A percentile compares a stretch with the other conserved stretches of the same genome.
Evolutionary conservation across 208 protist species (phyloP).

Genomic region (Crithidia acanthocephali): DNA sequence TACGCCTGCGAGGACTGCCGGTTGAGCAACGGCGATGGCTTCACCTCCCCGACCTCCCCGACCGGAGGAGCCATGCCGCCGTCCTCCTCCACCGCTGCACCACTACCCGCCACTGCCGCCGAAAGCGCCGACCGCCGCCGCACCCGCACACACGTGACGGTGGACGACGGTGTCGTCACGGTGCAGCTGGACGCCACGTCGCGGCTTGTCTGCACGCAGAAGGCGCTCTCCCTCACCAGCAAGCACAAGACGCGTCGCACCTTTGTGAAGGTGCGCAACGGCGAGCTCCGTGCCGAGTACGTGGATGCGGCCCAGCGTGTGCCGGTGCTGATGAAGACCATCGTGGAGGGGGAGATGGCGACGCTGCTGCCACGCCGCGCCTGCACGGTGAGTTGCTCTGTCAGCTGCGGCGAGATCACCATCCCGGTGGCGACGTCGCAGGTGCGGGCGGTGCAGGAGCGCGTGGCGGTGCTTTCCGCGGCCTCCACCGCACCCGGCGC

Average conservation of each 20-base stretch:
- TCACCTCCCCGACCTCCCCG: neutral
- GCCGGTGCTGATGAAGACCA: constrained; percentile 27
- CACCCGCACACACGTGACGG: constrained; percentile 21
- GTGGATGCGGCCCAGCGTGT: constrained; percentile 24
- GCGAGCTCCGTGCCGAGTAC: constrained; percentile 29
- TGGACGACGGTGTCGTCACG: constrained; percentile 23
- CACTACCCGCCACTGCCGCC: neutral
- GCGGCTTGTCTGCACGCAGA: constrained; percentile 18
- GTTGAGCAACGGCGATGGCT: constrained; percentile 7
- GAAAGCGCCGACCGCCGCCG: neutral
- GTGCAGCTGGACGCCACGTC: constrained; percentile 24
- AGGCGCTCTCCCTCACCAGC: constrained; percentile 11
- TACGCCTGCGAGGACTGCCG: constrained; percentile 35
- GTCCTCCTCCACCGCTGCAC: neutral
- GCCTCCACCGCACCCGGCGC: neutral
- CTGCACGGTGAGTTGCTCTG: constrained; percentile 31
- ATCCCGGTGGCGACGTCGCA: constrained; percentile 26
- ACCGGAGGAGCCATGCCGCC: neutral
- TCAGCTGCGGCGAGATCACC: constrained; percentile 37
- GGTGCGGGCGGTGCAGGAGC: constrained; percentile 18
- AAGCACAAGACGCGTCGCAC: constrained; percentile 26
- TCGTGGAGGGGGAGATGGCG: constrained; percentile 26
- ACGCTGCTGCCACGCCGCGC: constrained; percentile 25
- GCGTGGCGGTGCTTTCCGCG: constrained; percentile 32
- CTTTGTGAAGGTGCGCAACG: constrained; percentile 29